These are phyloP conservation scores for Silene uniflora DNA, from an alignment of 148 eudicot genomes.

Conservation along the genomic window DNA sequence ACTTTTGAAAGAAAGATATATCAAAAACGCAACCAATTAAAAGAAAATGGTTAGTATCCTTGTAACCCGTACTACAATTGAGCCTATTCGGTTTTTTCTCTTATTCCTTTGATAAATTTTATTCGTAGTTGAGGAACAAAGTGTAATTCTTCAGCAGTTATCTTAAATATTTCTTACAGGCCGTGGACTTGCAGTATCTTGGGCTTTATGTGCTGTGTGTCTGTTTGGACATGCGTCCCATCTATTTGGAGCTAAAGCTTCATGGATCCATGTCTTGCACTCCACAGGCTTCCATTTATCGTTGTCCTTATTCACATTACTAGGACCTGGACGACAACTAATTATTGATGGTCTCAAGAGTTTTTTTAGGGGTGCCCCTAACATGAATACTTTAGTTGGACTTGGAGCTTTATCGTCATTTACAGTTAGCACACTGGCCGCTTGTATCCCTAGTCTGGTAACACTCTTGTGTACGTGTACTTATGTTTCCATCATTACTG, in stretches of 20 bases:
- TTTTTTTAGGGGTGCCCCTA: slow-evolving; percentile 84
- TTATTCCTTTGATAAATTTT: not conserved
- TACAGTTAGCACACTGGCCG: slow-evolving; percentile 84
- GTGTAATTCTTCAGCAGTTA: slow-evolving; percentile 12
- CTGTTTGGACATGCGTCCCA: slow-evolving; percentile 90
- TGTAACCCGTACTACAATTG: slow-evolving; percentile 3
- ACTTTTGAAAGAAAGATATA: slow-evolving; percentile 84
- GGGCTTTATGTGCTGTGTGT: slow-evolving; percentile 96
- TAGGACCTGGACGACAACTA: slow-evolving; percentile 90
- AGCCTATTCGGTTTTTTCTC: not conserved
- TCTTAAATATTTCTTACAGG: slow-evolving; percentile 43
- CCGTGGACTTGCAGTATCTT: slow-evolving; percentile 88
- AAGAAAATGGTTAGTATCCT: slow-evolving; percentile 66
- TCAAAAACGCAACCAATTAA: slow-evolving; percentile 65
- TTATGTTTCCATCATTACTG: not conserved
- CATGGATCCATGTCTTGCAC: slow-evolving; percentile 86
- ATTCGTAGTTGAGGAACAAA: slow-evolving; percentile 2
- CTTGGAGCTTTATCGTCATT: slow-evolving; percentile 99
- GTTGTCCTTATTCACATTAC: slow-evolving; percentile 75
- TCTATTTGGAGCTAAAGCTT: slow-evolving; percentile 75
- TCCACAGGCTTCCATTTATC: slow-evolving; percentile 92
- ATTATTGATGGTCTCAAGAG: slow-evolving; percentile 88
- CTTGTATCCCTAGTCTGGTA: slow-evolving; percentile 87
- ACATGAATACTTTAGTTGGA: slow-evolving; percentile 98
- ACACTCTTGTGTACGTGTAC: not conserved